Percentiles rank a stretch among this genome's conserved stretches.
These are phyloP conservation scores for Blastobotrys raffinosifermentans DNA, from an alignment of 1,139 yeast species.

Conservation along the genomic window DNA sequence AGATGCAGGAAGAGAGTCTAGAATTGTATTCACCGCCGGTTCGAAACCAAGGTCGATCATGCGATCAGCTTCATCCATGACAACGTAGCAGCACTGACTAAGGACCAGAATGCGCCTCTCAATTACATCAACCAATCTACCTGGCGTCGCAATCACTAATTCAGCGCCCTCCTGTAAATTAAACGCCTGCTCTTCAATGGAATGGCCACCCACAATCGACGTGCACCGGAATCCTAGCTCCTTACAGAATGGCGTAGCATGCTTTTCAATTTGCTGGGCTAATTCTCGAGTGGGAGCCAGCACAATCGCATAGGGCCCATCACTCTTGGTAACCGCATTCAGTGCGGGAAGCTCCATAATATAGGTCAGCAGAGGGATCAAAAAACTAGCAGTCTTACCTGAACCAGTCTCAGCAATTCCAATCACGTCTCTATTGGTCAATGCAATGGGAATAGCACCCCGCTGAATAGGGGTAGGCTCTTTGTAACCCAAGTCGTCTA, in stretches of 20 bases:
- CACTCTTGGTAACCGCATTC: slow-evolving; percentile 35
- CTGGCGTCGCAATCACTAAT: slow-evolving; percentile 89
- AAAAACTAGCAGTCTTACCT: slow-evolving; percentile 84
- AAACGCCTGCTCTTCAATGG: slow-evolving; percentile 65
- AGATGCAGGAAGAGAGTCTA: slow-evolving; percentile 42
- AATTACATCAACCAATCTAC: slow-evolving; percentile 74
- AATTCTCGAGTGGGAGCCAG: slow-evolving; percentile 92
- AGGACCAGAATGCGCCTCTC: slow-evolving; percentile 60
- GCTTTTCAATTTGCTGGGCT: slow-evolving; percentile 76
- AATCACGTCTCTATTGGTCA: slow-evolving; percentile 56
- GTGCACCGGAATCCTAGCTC: slow-evolving; percentile 46
- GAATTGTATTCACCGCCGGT: slow-evolving; percentile 59
- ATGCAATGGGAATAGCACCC: slow-evolving; percentile 74
- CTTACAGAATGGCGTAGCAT: slow-evolving; percentile 49
- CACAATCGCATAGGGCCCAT: slow-evolving; percentile 64
- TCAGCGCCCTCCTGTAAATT: slow-evolving; percentile 65
- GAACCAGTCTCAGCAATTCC: slow-evolving; percentile 98
- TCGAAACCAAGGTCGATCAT: slow-evolving; percentile 97
- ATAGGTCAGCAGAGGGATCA: slow-evolving; percentile 65
- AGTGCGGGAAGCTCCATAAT: slow-evolving; percentile 44
- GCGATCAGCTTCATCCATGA: slow-evolving; percentile 89
- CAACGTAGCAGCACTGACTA: slow-evolving; percentile 58
- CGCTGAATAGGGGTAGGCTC: slow-evolving; percentile 89
- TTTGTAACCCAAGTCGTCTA: slow-evolving; percentile 41
- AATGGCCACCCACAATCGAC: slow-evolving; percentile 86